A percentile compares a stretch with the other conserved stretches of the same genome.
phyloP scores from a whole-genome alignment of 768 basidiomycete genomes.

The Tylopilus cervinicoccineus region DNA sequence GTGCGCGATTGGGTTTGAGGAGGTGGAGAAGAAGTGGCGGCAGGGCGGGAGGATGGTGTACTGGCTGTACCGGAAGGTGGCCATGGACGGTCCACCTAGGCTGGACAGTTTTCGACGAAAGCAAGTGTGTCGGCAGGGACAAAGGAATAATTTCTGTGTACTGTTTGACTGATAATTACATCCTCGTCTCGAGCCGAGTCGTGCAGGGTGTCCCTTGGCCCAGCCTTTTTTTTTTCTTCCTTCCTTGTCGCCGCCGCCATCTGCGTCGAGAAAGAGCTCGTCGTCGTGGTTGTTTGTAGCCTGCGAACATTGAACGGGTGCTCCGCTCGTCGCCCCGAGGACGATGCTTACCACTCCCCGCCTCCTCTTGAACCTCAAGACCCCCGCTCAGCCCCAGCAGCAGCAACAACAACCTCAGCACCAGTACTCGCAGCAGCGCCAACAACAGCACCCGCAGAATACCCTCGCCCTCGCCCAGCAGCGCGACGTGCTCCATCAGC shows the following conservation, averaged over 20 bases:
- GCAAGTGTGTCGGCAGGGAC: conserved; percentile 54
- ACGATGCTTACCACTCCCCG: conserved; percentile 34
- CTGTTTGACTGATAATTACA: conserved; percentile 27
- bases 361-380: conserved; percentile 32
- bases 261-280: conserved; percentile 8
- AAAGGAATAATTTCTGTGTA: conserved; percentile 79
- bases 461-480: conserved; percentile 25
- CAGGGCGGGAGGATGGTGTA: conserved; percentile 82
- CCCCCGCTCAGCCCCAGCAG: conserved; percentile 20
- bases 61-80: conserved; percentile 66
- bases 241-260: conserved; percentile 3
- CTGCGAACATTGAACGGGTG: conserved; percentile 25
- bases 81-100: not conserved
- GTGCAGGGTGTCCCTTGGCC: conserved; percentile 5
- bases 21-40: conserved; percentile 59
- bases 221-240: conserved; percentile 10
- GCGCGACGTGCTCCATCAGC: conserved; percentile 28
- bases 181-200: conserved; percentile 1
- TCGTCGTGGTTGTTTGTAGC: conserved; percentile 29
- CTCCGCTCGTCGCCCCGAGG: conserved; percentile 13
- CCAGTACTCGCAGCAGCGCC: conserved; percentile 18
- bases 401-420: conserved; percentile 1
- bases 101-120: conserved; percentile 47
- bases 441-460: conserved; percentile 25
- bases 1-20: conserved; percentile 57